A percentile compares a stretch with the other conserved stretches of the same genome.
Conservation (phyloP, 108 stramenopile species). For the Mediolabrus comicus region DNA sequence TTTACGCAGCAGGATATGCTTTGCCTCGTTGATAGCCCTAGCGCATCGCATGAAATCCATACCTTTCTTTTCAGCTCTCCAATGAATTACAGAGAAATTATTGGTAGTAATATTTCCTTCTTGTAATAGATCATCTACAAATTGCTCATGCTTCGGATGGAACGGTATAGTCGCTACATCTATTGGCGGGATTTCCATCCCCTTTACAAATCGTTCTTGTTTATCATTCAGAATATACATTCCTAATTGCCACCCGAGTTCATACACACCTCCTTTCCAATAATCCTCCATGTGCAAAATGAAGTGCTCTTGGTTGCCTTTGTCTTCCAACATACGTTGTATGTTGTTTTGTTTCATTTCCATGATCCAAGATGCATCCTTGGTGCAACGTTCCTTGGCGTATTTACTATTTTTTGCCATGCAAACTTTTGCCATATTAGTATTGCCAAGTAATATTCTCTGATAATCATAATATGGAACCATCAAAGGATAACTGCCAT, state of each 20-base stretch:
- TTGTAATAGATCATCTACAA: background rate
- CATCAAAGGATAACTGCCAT: background rate
- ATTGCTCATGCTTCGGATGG: slow-evolving; percentile 1
- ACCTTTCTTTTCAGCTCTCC: slow-evolving; percentile 23
- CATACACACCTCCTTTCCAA: background rate
- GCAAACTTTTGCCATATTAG: background rate
- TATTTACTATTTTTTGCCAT: background rate
- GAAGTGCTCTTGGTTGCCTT: background rate
- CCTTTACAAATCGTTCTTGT: background rate
- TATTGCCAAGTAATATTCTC: background rate
- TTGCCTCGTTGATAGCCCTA: background rate
- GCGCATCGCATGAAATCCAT: slow-evolving; percentile 21
- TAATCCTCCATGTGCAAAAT: background rate
- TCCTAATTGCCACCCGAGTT: background rate
- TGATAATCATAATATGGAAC: background rate
- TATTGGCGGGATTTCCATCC: background rate
- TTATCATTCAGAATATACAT: background rate
- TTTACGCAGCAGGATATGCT: background rate
- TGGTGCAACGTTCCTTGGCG: background rate
- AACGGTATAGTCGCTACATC: background rate
- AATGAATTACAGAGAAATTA: slow-evolving; percentile 13
- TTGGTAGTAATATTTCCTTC: background rate
- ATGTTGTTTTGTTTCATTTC: background rate
- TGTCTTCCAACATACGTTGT: background rate
- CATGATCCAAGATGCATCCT: background rate